Conservation (phyloP, 2,329 filamentous ascomycete genomes). For the Tothia fuscella region DNA sequence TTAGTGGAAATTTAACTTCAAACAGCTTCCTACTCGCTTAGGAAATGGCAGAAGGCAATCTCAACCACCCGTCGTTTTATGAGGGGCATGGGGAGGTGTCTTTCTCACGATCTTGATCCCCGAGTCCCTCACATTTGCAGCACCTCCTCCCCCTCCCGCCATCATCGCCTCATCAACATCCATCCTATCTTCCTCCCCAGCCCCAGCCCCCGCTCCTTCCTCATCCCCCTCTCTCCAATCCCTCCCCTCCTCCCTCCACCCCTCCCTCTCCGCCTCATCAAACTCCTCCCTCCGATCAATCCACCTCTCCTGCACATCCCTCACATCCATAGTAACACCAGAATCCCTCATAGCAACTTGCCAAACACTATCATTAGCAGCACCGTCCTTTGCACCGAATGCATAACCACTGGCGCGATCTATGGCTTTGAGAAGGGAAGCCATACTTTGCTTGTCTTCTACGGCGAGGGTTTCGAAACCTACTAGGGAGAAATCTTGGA, state of each 20-base stretch:
- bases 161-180: slow-evolving; percentile 21
- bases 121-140: slow-evolving; percentile 32
- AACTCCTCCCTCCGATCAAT: slow-evolving; percentile 80
- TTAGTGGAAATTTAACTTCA: too few relatives aligned
- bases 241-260: slow-evolving; percentile 64
- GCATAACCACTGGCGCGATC: slow-evolving; percentile 88
- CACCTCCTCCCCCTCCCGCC: slow-evolving; percentile 21
- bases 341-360: slow-evolving; percentile 78
- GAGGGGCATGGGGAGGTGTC: slow-evolving; percentile 1
- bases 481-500: slow-evolving; percentile 83
- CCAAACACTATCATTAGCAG: slow-evolving; percentile 95
- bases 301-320: slow-evolving; percentile 94
- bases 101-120: slow-evolving; percentile 64
- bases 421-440: slow-evolving; percentile 75
- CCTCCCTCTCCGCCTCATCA: slow-evolving; percentile 64
- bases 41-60: too few relatives aligned
- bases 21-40: too few relatives aligned
- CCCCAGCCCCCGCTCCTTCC: not conserved
- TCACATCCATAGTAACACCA: slow-evolving; percentile 60
- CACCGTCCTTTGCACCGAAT: slow-evolving; percentile 49
- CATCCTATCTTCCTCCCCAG: slow-evolving; percentile 14
- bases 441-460: slow-evolving; percentile 96
- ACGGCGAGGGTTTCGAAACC: slow-evolving; percentile 88
- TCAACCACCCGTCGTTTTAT: too few relatives aligned
- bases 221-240: slow-evolving; percentile 20